phyloP scores from a whole-genome alignment of 2,329 filamentous ascomycete genomes.

The Talaromyces sp. region DNA sequence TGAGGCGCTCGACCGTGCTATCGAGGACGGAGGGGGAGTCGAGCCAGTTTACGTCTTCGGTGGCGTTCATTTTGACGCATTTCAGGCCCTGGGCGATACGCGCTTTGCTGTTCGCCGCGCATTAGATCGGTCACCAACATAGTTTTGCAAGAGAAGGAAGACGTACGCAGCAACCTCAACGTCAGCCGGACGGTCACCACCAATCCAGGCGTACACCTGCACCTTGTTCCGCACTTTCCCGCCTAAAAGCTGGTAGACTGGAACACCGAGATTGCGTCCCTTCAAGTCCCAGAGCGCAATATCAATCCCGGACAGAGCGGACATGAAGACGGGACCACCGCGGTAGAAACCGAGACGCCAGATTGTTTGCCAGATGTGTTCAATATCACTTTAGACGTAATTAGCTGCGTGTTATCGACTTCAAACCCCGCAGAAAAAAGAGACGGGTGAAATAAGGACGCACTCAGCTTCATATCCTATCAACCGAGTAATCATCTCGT shows the following conservation, averaged over 20 bases:
- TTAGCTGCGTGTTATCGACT: neutral
- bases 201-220: conserved; percentile 75
- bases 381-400: conserved; percentile 59
- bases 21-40: conserved; percentile 65
- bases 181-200: conserved; percentile 66
- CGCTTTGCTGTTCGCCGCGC: conserved; percentile 43
- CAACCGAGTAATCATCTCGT: conserved; percentile 61
- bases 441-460: no score
- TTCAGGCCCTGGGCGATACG: conserved; percentile 41
- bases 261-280: conserved; percentile 60
- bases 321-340: conserved; percentile 77
- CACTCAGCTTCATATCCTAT: conserved; percentile 68
- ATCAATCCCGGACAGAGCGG: conserved; percentile 70
- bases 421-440: neutral
- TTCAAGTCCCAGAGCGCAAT: conserved; percentile 80
- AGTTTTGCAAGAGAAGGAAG: neutral
- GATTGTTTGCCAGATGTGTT: conserved; percentile 73
- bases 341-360: conserved; percentile 72
- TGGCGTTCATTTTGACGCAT: conserved; percentile 72
- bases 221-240: conserved; percentile 67
- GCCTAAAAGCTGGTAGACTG: conserved; percentile 69
- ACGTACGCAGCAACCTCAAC: conserved; percentile 50
- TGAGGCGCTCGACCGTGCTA: conserved; percentile 62
- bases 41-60: conserved; percentile 71
- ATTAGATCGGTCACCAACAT: neutral